These are phyloP conservation scores for Erysimum cheiranthoides DNA, from an alignment of 345 rosid species.

Conservation along the genomic window DNA sequence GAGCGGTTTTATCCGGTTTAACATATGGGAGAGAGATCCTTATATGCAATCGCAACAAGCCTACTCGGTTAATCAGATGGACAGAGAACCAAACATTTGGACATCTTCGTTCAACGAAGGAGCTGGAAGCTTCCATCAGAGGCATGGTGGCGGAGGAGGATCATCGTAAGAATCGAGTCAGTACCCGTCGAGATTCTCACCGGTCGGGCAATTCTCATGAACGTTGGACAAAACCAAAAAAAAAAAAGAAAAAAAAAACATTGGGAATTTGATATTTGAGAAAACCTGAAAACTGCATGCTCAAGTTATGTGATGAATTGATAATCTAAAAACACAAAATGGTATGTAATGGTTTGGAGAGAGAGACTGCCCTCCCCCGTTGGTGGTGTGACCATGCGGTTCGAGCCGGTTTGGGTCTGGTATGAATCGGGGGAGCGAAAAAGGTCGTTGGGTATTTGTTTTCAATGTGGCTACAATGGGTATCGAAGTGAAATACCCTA, in stretches of 20 bases:
- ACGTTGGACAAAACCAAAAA: constrained; percentile 30
- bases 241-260: constrained; percentile 1
- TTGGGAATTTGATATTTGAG: constrained; percentile 43
- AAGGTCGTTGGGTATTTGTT: constrained; percentile 34
- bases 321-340: constrained; percentile 42
- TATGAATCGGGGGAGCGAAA: constrained; percentile 18
- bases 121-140: constrained; percentile 64
- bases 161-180: constrained; percentile 54
- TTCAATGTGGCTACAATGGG: constrained; percentile 32
- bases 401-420: constrained; percentile 34
- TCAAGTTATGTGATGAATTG: constrained; percentile 64
- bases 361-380: constrained; percentile 31
- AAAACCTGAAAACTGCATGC: constrained; percentile 44
- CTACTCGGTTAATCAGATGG: constrained; percentile 63
- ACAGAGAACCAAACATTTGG: constrained; percentile 57
- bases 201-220: constrained; percentile 32
- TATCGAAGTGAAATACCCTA: constrained; percentile 27
- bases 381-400: constrained; percentile 31
- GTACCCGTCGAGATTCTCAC: constrained; percentile 25
- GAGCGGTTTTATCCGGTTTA: constrained; percentile 68
- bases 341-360: constrained; percentile 54
- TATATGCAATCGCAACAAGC: constrained; percentile 46
- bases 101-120: constrained; percentile 67
- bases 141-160: constrained; percentile 71
- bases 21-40: constrained; percentile 83